Evolutionary conservation across 2,329 filamentous ascomycete genomes (phyloP).

Genomic region (Cyclaneusma minus): DNA sequence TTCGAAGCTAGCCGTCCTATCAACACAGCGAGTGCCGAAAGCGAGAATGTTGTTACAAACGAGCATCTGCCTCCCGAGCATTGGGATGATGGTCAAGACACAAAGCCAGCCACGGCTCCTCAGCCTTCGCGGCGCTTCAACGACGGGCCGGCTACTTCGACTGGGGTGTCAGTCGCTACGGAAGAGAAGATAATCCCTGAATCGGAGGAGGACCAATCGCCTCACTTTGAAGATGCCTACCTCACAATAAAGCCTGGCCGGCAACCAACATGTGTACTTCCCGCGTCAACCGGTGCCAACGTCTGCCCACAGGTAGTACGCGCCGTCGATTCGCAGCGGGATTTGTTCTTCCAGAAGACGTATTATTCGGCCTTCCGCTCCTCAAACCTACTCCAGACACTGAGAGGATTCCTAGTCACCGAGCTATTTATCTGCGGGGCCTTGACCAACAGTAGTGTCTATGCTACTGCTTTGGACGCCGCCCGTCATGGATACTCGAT

Average conservation of each 20-base stretch:
- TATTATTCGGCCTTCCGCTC: conserved; percentile 80
- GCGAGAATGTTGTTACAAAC: conserved; percentile 18
- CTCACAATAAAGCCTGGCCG: conserved; percentile 11
- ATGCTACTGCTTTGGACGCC: conserved; percentile 83
- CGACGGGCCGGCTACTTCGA: too few relatives aligned
- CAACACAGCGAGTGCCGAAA: conserved; percentile 27
- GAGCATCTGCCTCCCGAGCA: too few relatives aligned
- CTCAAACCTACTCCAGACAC: conserved; percentile 55
- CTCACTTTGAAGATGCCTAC: conserved; percentile 14
- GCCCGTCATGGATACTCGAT: conserved; percentile 78
- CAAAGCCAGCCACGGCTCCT: too few relatives aligned
- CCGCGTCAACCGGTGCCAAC: conserved; percentile 28
- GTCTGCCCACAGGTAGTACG: conserved; percentile 27
- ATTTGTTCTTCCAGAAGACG: conserved; percentile 45
- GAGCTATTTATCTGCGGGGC: conserved; percentile 82
- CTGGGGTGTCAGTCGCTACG: too few relatives aligned
- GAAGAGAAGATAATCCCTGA: too few relatives aligned
- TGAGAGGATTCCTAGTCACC: conserved; percentile 77
- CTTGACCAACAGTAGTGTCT: conserved; percentile 74
- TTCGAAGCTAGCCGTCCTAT: conserved; percentile 47
- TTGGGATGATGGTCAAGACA: too few relatives aligned
- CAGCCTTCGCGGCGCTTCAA: too few relatives aligned
- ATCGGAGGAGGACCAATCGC: too few relatives aligned
- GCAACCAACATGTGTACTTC: conserved; percentile 25
- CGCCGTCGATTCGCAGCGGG: conserved; percentile 25